Evolutionary conservation across 148 eudicot species (phyloP).

Genomic region (Camellia japonica): DNA sequence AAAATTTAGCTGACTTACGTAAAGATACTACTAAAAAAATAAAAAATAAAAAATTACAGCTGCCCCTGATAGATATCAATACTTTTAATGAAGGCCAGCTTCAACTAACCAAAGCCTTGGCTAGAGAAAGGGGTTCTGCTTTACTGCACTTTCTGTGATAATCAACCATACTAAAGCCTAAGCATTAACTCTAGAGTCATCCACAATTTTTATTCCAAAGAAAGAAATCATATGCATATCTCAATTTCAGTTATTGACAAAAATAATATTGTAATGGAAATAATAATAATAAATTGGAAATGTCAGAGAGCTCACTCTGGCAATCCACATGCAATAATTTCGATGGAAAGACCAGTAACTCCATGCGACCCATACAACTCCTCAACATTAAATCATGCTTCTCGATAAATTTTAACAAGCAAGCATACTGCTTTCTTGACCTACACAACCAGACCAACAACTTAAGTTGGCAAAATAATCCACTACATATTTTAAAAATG

Average conservation of each 20-base stretch:
- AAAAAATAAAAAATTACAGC: no score
- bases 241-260: neutral
- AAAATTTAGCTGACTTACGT: no score
- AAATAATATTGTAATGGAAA: neutral
- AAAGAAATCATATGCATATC: neutral
- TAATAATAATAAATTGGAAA: neutral
- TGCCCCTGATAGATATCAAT: no score
- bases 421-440: neutral
- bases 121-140: neutral
- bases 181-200: neutral
- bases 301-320: conserved; percentile 3
- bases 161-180: neutral
- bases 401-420: neutral
- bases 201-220: neutral
- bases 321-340: neutral
- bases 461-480: conserved; percentile 1
- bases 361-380: neutral
- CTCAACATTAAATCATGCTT: conserved; percentile 3
- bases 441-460: neutral
- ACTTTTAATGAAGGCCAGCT: neutral
- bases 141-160: neutral
- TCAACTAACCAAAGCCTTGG: neutral
- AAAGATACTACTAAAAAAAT: no score
- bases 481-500: neutral
- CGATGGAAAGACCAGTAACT: conserved; percentile 11